Conservation (phyloP, 2,329 filamentous ascomycete genomes). For the Xylariaceae sp. region DNA sequence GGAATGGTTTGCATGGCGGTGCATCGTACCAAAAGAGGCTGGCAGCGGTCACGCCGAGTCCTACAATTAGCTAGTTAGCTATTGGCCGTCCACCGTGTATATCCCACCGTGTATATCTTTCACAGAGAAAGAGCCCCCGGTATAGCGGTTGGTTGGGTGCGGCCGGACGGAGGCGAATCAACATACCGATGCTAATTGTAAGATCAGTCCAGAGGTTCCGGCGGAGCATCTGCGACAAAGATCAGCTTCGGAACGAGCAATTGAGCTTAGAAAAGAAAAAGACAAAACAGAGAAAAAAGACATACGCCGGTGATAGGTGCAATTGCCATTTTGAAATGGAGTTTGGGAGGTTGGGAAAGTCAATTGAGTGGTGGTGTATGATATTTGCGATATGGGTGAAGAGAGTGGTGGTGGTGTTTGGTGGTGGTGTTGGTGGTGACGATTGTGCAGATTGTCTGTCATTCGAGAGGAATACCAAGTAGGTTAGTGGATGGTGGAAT, state of each 20-base stretch:
- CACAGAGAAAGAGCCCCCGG: no score
- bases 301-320: slow-evolving; percentile 63
- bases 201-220: slow-evolving; percentile 61
- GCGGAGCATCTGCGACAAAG: slow-evolving; percentile 58
- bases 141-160: neutral
- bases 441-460: slow-evolving; percentile 8
- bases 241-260: slow-evolving; percentile 36
- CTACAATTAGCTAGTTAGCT: slow-evolving; percentile 45
- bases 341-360: slow-evolving; percentile 3
- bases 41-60: slow-evolving; percentile 57
- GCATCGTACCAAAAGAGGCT: slow-evolving; percentile 59
- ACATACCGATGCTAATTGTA: slow-evolving; percentile 58
- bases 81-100: neutral
- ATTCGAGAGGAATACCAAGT: slow-evolving; percentile 5
- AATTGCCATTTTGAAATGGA: slow-evolving; percentile 53
- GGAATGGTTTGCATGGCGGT: slow-evolving; percentile 7
- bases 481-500: no score
- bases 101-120: no score
- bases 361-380: slow-evolving; percentile 9
- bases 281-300: no score
- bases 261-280: no score
- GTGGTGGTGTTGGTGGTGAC: neutral
- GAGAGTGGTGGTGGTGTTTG: slow-evolving; percentile 4
- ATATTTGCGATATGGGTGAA: no score
- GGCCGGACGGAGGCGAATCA: neutral